Evolutionary conservation across 768 basidiomycete genomes (phyloP).

Genomic region (Dioszegia crocea): DNA sequence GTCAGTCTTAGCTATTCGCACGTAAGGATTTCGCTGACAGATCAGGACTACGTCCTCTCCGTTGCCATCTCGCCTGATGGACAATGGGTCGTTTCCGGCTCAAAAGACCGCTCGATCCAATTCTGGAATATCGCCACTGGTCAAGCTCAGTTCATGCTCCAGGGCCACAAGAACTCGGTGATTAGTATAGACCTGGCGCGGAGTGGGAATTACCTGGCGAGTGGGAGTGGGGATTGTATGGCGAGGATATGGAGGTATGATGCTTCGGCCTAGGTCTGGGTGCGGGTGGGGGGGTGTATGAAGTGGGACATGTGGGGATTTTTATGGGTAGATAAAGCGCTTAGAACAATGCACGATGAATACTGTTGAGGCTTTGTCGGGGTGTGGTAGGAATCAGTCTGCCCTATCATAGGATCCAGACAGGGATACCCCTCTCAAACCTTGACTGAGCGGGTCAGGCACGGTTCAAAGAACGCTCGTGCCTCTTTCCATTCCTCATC

Average conservation of each 20-base stretch:
- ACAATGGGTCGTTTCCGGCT: conserved; percentile 90
- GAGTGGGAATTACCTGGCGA: conserved; percentile 59
- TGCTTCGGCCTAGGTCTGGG: conserved; percentile 6
- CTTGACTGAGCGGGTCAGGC: neutral
- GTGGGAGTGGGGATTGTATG: conserved; percentile 68
- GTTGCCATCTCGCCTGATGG: conserved; percentile 85
- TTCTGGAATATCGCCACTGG: conserved; percentile 74
- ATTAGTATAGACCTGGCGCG: conserved; percentile 69
- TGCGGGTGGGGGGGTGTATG: neutral
- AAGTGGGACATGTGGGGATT: neutral
- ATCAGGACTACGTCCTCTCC: conserved; percentile 66
- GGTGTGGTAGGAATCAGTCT: no score
- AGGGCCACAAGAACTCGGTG: conserved; percentile 70
- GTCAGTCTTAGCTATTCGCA: conserved; percentile 48
- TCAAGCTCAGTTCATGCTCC: conserved; percentile 86
- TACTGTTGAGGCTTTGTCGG: no score
- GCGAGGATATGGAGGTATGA: conserved; percentile 61
- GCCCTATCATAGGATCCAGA: no score
- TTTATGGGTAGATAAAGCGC: neutral
- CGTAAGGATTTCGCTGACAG: neutral
- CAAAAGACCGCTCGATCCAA: conserved; percentile 85
- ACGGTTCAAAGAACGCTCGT: neutral
- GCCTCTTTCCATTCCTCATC: neutral
- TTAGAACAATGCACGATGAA: neutral
- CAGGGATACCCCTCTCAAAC: neutral